A percentile compares a stretch with the other conserved stretches of the same genome.
phyloP scores from a whole-genome alignment of 345 rosid species.

The Erysimum cheiranthoides region DNA sequence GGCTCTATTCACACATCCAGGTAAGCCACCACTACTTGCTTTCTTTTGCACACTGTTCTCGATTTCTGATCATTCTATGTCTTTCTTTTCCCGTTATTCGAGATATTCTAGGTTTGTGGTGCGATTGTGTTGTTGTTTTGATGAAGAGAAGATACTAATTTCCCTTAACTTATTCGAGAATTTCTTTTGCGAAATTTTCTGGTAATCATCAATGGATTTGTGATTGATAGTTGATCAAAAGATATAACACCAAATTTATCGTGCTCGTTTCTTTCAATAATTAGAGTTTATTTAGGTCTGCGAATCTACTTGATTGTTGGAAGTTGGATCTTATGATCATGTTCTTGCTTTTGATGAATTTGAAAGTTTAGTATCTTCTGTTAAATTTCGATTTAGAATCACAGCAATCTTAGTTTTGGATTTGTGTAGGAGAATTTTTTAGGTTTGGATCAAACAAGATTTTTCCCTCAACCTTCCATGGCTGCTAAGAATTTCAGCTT shows the following conservation, averaged over 20 bases:
- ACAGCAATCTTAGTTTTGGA: background rate
- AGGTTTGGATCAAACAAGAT: conserved; percentile 49
- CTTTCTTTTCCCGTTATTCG: background rate
- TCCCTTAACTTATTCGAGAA: background rate
- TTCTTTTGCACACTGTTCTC: background rate
- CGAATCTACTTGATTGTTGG: conserved; percentile 9
- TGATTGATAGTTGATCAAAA: conserved; percentile 4
- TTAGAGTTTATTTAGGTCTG: background rate
- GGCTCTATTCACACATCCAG: conserved; percentile 1
- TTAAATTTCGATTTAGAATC: background rate
- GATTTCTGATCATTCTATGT: background rate
- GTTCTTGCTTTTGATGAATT: conserved; percentile 17
- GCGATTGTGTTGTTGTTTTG: conserved; percentile 9
- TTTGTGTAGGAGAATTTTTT: background rate
- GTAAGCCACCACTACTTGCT: conserved; percentile 14
- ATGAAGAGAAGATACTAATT: background rate
- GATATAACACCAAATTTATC: background rate
- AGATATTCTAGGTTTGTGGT: background rate
- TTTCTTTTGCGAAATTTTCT: background rate
- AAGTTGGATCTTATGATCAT: conserved; percentile 21
- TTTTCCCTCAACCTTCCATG: conserved; percentile 56
- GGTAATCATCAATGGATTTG: background rate
- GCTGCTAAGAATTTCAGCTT: conserved; percentile 37
- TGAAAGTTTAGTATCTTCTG: conserved; percentile 11
- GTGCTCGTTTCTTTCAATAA: background rate